Evolutionary conservation across 208 protist genomes (phyloP).

Genomic region (Endotrypanum monterogeii): DNA sequence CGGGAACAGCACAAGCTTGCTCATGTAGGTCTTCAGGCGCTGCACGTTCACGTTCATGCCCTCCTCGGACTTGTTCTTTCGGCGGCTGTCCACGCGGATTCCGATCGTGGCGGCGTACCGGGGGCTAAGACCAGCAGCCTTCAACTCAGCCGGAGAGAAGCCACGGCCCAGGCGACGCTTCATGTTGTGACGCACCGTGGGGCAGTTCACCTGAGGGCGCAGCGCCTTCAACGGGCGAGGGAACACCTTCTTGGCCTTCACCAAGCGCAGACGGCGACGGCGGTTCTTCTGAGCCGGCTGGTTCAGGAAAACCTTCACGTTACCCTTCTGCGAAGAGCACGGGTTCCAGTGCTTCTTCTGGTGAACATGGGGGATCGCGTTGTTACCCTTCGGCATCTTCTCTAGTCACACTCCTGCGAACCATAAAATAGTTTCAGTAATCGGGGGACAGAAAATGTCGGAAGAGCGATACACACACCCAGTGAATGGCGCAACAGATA

Average conservation of each 20-base stretch:
- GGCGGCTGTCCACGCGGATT: constrained; percentile 96
- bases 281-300: constrained; percentile 89
- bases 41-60: constrained; percentile 94
- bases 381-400: constrained; percentile 96
- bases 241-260: constrained; percentile 94
- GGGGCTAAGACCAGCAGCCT: constrained; percentile 87
- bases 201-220: constrained; percentile 95
- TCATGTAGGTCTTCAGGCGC: constrained; percentile 97
- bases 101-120: constrained; percentile 94
- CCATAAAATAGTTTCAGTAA: too few species aligned
- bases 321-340: constrained; percentile 92
- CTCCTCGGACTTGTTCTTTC: constrained; percentile 96
- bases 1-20: constrained; percentile 95
- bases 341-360: constrained; percentile 97
- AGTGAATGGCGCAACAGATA: neutral
- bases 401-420: constrained; percentile 14
- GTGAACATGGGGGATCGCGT: constrained; percentile 95
- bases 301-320: constrained; percentile 90
- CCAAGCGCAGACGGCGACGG: constrained; percentile 73
- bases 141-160: constrained; percentile 97
- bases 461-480: neutral
- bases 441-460: neutral
- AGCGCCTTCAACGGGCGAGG: constrained; percentile 95
- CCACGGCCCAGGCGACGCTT: constrained; percentile 95
- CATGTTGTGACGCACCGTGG: constrained; percentile 96